These are phyloP conservation scores for Aspergillus egyptiacus DNA, from an alignment of 495 filamentous ascomycete species.

Conservation along the genomic window DNA sequence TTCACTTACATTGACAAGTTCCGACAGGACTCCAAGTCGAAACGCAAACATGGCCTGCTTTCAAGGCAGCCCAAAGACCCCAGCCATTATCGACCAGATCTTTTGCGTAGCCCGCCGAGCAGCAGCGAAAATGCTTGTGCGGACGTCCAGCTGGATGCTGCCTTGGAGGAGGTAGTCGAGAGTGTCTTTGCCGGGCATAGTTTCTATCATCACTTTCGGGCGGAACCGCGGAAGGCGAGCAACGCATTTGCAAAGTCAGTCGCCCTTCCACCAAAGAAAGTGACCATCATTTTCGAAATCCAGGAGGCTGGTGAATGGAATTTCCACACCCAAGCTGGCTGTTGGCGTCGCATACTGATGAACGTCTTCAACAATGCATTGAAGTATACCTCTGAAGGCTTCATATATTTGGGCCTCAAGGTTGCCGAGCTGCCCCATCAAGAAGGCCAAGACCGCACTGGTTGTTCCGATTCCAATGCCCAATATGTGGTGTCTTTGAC, in stretches of 20 bases:
- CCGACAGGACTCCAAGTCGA: slow-evolving; percentile 1
- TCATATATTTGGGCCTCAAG: neutral
- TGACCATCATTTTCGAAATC: slow-evolving; percentile 54
- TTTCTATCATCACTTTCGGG: slow-evolving; percentile 25
- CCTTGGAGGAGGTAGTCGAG: slow-evolving; percentile 55
- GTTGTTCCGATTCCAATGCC: neutral
- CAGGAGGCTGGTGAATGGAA: slow-evolving; percentile 18
- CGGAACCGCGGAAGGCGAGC: slow-evolving; percentile 10
- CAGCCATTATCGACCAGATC: neutral
- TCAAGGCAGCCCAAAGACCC: neutral
- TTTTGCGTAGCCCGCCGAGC: neutral
- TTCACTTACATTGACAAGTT: slow-evolving; percentile 34
- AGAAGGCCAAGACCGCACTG: neutral
- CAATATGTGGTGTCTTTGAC: slow-evolving; percentile 24
- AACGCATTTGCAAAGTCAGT: neutral
- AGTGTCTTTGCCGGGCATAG: slow-evolving; percentile 49
- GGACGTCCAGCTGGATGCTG: slow-evolving; percentile 35
- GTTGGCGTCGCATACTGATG: neutral
- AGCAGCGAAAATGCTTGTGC: neutral
- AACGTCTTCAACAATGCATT: slow-evolving; percentile 3
- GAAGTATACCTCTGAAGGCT: neutral
- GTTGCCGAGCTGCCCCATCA: neutral
- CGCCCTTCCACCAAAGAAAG: slow-evolving; percentile 5
- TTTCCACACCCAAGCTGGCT: neutral
- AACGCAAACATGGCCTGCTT: neutral